Evolutionary conservation across 1,284 basidiomycete genomes (phyloP), one percentile per base, ranked within the genome.

Genomic region (Tranzscheliella williamsii): DNA sequence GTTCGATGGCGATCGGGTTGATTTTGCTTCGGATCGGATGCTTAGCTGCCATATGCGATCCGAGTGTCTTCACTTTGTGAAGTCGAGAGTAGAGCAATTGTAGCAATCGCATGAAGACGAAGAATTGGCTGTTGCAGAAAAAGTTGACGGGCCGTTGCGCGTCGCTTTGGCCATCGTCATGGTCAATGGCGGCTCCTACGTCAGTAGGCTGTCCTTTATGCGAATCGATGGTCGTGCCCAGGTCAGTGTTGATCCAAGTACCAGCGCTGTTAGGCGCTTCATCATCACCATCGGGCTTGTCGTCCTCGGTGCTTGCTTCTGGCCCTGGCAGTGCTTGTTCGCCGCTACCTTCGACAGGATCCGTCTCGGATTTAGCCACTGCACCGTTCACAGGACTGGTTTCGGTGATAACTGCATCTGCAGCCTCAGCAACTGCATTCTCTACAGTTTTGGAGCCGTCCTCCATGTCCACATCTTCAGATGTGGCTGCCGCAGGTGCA

Each of bases 91-190:
- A 95, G 13, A 96, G 80, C 29, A 92, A 81, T 89, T 96, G 73
- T 34, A 60, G 78, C 42, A 96, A 81, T 38, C 94, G 86, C 67
- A 96, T 78, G 52, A 96, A 80, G 16, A 90, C 88, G 80, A 96
- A 98, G 78, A 92, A 90, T 32, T 90, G 88, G 50, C 90, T 91
- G 80, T 96, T 94, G 66, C 86, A 85, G 79, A 95, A 97, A 80
- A 97, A 91, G 26, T 82, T 83, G 53, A 78, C 79, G 42, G 78
- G 78, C 17, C 78, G 58, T 4, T 47, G 41, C 67, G 39, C 39
- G 62, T 61, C 32, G 41, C 31, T 37, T 17, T 31, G 45, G 9
- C 22, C 49, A 4, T 58, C 58, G 15, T 54, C 46, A 5, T 50
- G 45, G 13, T 44, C 62, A 64, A 51, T 43, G 5, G 30, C 50